A percentile compares a stretch with the other conserved stretches of the same genome.
phyloP scores from a whole-genome alignment of 805 yeast genomes.

The Clavispora fructus region DNA sequence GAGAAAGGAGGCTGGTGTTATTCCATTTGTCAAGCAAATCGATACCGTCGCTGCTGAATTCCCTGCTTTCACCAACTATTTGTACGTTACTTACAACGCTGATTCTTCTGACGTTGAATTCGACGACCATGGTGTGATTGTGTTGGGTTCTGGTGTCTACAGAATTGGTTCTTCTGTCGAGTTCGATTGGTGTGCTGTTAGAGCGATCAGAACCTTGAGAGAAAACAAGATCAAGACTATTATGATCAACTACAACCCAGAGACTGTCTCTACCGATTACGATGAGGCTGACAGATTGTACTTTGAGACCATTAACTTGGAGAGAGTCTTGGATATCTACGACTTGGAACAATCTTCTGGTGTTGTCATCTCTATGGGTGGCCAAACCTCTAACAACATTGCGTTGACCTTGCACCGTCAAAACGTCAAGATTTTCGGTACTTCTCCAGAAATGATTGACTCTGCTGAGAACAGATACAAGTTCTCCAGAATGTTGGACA shows the following conservation, averaged over 20 bases:
- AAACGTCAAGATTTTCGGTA: slow-evolving; percentile 77
- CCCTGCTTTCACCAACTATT: slow-evolving; percentile 94
- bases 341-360: slow-evolving; percentile 88
- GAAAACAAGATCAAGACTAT: slow-evolving; percentile 82
- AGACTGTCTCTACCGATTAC: slow-evolving; percentile 95
- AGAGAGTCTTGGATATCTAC: slow-evolving; percentile 95
- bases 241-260: slow-evolving; percentile 97
- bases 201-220: slow-evolving; percentile 91
- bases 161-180: slow-evolving; percentile 98
- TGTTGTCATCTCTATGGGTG: slow-evolving; percentile 95
- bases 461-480: slow-evolving; percentile 98
- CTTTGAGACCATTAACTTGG: slow-evolving; percentile 91
- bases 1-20: slow-evolving; percentile 74
- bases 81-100: slow-evolving; percentile 95
- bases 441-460: slow-evolving; percentile 91
- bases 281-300: slow-evolving; percentile 97
- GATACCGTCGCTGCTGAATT: slow-evolving; percentile 98
- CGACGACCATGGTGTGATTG: slow-evolving; percentile 88
- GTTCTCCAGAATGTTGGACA: slow-evolving; percentile 89
- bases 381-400: slow-evolving; percentile 96
- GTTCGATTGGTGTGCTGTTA: slow-evolving; percentile 99
- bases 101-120: slow-evolving; percentile 77
- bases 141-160: slow-evolving; percentile 97
- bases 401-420: slow-evolving; percentile 87
- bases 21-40: slow-evolving; percentile 93